Evolutionary conservation across 1,284 basidiomycete species (phyloP).

Genomic region (Bothia castanella): DNA sequence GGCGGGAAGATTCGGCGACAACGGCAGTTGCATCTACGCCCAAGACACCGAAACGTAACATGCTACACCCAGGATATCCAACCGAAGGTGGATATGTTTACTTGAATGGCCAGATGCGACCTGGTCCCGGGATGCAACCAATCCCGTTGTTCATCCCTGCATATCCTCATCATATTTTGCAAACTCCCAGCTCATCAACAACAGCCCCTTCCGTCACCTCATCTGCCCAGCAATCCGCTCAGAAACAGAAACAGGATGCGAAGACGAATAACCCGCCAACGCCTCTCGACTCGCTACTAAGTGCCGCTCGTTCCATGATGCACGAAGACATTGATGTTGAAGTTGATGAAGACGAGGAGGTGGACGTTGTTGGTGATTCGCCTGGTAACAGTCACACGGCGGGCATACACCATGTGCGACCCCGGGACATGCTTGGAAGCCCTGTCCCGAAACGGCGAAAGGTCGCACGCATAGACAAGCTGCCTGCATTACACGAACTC

Average conservation of each 20-base stretch:
- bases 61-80: slow-evolving; percentile 16
- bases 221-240: slow-evolving; percentile 21
- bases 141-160: slow-evolving; percentile 32
- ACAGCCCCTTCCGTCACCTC: slow-evolving; percentile 28
- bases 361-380: slow-evolving; percentile 19
- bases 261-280: slow-evolving; percentile 32
- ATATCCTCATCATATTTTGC: slow-evolving; percentile 27
- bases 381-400: slow-evolving; percentile 1
- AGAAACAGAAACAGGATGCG: slow-evolving; percentile 18
- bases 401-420: slow-evolving; percentile 15
- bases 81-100: slow-evolving; percentile 28
- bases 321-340: slow-evolving; percentile 32
- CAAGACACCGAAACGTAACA: slow-evolving; percentile 32
- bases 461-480: slow-evolving; percentile 16
- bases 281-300: slow-evolving; percentile 52
- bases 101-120: slow-evolving; percentile 25
- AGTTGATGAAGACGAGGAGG: slow-evolving; percentile 24
- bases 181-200: slow-evolving; percentile 33
- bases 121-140: slow-evolving; percentile 23
- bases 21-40: slow-evolving; percentile 28
- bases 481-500: slow-evolving; percentile 5
- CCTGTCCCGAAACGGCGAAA: slow-evolving; percentile 34
- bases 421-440: slow-evolving; percentile 34
- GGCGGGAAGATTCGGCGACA: slow-evolving; percentile 25
- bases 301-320: slow-evolving; percentile 59